Evolutionary conservation across 2,329 filamentous ascomycete species (phyloP).

Genomic region (Colletotrichum siamense): DNA sequence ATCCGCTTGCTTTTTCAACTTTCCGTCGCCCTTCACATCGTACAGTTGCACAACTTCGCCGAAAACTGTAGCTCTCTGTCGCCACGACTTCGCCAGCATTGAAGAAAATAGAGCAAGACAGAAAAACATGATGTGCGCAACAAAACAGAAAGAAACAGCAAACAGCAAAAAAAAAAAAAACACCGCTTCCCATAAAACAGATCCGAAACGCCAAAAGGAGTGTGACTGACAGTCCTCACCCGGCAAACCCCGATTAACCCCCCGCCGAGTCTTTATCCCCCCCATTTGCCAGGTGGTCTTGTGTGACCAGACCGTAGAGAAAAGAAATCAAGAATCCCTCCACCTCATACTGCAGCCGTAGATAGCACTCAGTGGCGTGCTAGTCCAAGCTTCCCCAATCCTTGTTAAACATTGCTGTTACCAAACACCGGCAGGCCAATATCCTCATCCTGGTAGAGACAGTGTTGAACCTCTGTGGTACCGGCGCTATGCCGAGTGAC

Average conservation of each 20-base stretch:
- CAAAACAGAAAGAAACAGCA: not conserved
- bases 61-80: constrained; percentile 2
- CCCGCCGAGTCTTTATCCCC: not conserved
- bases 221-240: constrained; percentile 15
- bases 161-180: constrained; percentile 3
- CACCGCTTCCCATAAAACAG: constrained; percentile 16
- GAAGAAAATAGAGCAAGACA: not conserved
- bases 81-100: not conserved
- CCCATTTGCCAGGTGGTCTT: constrained; percentile 11
- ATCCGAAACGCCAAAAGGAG: constrained; percentile 23
- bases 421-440: not conserved
- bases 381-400: not conserved
- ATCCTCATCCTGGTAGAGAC: not conserved
- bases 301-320: not conserved
- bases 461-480: not conserved
- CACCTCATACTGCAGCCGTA: not conserved
- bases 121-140: not conserved
- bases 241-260: constrained; percentile 14
- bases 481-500: not conserved
- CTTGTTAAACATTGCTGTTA: not conserved
- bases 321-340: not conserved
- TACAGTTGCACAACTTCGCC: constrained; percentile 19
- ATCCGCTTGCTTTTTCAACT: constrained; percentile 6
- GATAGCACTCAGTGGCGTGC: not conserved
- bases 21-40: constrained; percentile 9